Evolutionary conservation across 306 rosid species (phyloP).

Genomic region (Ormosia semicastrata): DNA sequence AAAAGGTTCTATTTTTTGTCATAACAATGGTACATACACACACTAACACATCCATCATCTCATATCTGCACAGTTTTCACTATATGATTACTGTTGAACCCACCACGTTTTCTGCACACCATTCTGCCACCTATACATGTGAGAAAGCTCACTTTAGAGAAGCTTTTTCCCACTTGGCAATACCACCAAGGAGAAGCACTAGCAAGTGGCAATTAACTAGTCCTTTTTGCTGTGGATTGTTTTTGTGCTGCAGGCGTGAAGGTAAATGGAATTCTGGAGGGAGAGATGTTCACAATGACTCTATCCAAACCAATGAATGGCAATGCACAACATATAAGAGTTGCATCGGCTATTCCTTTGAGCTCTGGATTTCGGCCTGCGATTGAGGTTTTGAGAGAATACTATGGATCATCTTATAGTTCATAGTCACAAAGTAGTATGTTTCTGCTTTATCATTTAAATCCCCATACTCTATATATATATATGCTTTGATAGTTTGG

Average conservation of each 20-base stretch:
- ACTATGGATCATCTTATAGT: constrained; percentile 31
- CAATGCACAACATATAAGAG: constrained; percentile 50
- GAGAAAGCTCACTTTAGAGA: no score
- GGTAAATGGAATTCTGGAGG: constrained; percentile 54
- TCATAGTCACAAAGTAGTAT: constrained; percentile 6
- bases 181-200: background rate
- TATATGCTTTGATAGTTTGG: background rate
- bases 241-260: constrained; percentile 40
- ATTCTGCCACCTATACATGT: no score
- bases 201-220: background rate
- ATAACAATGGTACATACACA: no score
- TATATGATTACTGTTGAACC: background rate
- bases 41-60: no score
- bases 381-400: constrained; percentile 48
- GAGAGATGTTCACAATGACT: constrained; percentile 62
- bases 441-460: background rate
- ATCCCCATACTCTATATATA: background rate
- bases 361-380: constrained; percentile 56
- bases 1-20: background rate
- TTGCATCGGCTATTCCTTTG: constrained; percentile 49
- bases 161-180: background rate
- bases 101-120: no score
- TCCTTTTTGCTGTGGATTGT: background rate
- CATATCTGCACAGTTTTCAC: no score
- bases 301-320: constrained; percentile 57